phyloP scores from a whole-genome alignment of 2,329 filamentous ascomycete species.

The Cryphonectria parasitica region DNA sequence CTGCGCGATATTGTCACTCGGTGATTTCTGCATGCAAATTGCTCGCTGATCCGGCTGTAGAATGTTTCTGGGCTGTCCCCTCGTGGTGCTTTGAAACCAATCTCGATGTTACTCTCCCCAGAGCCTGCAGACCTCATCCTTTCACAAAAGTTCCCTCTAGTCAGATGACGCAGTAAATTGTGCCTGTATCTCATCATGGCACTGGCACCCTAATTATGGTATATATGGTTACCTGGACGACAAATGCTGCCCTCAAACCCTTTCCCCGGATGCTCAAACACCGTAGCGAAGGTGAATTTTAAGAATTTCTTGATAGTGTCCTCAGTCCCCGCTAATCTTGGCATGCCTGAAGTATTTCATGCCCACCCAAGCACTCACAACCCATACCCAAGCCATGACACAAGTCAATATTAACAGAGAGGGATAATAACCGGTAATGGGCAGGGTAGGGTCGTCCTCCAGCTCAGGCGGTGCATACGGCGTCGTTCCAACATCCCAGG shows the following conservation, averaged over 20 bases:
- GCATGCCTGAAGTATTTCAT: constrained; percentile 99
- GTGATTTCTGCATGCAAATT: background rate
- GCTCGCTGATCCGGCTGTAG: background rate
- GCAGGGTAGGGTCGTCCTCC: constrained; percentile 91
- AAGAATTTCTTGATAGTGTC: no score
- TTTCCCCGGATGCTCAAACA: background rate
- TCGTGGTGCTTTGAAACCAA: background rate
- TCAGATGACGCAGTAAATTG: background rate
- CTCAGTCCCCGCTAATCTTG: constrained; percentile 73
- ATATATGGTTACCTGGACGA: background rate
- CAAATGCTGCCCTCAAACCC: background rate
- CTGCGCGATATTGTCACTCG: background rate
- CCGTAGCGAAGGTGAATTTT: background rate
- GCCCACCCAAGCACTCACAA: constrained; percentile 93
- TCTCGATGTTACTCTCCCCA: background rate
- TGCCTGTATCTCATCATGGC: background rate
- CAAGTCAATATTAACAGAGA: constrained; percentile 89
- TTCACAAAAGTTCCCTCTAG: background rate
- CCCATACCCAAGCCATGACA: constrained; percentile 99
- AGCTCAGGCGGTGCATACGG: constrained; percentile 94
- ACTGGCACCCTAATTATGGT: background rate
- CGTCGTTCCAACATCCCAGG: constrained; percentile 96
- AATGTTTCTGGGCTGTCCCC: background rate
- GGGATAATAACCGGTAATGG: constrained; percentile 96
- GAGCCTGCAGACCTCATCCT: background rate